Evolutionary conservation across 257 asterid genomes (phyloP).

Genomic region (Solanum clarkiae): DNA sequence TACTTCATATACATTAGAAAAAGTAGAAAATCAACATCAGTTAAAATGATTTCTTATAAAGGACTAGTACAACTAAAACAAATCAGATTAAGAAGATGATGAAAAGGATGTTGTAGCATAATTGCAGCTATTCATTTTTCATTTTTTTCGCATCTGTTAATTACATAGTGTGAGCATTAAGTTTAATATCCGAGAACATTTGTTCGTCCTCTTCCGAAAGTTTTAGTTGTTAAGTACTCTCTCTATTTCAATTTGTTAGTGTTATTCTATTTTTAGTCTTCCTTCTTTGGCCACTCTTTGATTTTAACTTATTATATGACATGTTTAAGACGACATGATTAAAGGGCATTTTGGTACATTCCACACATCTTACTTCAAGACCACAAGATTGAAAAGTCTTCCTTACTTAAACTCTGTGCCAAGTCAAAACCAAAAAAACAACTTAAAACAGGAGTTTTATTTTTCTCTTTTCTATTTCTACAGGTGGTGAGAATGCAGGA

Average conservation of each 20-base stretch:
- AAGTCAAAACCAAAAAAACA: background rate
- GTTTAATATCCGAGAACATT: background rate
- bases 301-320: background rate
- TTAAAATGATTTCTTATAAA: background rate
- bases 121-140: background rate
- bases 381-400: background rate
- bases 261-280: background rate
- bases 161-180: background rate
- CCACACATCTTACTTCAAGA: background rate
- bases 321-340: background rate
- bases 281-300: background rate
- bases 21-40: background rate
- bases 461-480: background rate
- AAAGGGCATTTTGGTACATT: background rate
- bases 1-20: background rate
- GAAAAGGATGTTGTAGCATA: background rate
- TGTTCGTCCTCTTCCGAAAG: background rate
- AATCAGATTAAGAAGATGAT: background rate
- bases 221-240: background rate
- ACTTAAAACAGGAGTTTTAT: no score
- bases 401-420: background rate
- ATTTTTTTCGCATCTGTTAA: background rate
- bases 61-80: background rate
- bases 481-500: background rate
- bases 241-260: background rate